Evolutionary conservation across 2,329 filamentous ascomycete genomes (phyloP).

Genomic region (Botrytis porri): DNA sequence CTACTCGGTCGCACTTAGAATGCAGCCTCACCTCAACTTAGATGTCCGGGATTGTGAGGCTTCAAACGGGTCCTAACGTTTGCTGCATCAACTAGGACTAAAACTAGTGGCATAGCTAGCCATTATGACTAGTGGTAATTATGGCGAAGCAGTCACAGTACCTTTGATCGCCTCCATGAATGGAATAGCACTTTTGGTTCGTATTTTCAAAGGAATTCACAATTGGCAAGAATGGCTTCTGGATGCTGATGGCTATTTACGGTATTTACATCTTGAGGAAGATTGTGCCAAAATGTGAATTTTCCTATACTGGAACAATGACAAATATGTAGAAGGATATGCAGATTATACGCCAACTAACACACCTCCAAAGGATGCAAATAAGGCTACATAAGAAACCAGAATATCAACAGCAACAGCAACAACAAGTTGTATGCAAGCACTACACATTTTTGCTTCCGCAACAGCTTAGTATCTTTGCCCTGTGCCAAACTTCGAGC

Average conservation of each 20-base stretch:
- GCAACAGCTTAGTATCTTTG: neutral
- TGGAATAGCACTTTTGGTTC: neutral
- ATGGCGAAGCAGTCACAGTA: neutral
- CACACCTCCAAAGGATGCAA: neutral
- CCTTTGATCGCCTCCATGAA: neutral
- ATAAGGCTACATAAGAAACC: neutral
- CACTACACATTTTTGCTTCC: neutral
- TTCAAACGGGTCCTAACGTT: neutral
- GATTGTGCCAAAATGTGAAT: neutral
- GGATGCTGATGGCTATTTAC: neutral
- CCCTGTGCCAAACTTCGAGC: neutral
- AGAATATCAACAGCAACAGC: neutral
- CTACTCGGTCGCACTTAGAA: neutral
- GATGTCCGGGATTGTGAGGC: constrained; percentile 2
- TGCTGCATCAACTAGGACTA: neutral
- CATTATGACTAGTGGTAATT: neutral
- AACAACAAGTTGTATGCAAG: neutral
- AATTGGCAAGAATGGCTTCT: neutral
- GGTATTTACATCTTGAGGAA: neutral
- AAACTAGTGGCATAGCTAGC: neutral
- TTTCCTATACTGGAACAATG: neutral
- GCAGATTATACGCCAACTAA: neutral
- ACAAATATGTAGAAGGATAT: neutral
- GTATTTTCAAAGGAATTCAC: neutral
- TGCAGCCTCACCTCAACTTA: neutral